phyloP scores from a whole-genome alignment of 495 filamentous ascomycete genomes.

The Talaromyces adpressus region DNA sequence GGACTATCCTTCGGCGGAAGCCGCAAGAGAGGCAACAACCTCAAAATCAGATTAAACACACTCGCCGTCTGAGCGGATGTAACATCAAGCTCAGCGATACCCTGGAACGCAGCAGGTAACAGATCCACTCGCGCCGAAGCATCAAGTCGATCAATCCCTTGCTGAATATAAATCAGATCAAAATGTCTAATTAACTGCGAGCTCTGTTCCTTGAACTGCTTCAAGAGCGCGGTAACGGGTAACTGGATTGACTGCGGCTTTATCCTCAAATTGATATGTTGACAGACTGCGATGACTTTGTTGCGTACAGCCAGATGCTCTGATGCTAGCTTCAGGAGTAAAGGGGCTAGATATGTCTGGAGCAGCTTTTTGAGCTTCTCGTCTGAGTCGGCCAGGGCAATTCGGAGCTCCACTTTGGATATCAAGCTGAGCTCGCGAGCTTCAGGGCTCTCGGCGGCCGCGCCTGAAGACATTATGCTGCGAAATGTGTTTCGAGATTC shows the following conservation, averaged over 20 bases:
- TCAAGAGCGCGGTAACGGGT: conserved; percentile 73
- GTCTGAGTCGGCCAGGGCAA: conserved; percentile 81
- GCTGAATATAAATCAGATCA: conserved; percentile 83
- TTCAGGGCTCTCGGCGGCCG: conserved; percentile 44
- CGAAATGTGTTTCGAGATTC: not conserved
- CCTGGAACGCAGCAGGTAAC: conserved; percentile 63
- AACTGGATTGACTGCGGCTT: conserved; percentile 66
- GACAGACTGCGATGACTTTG: conserved; percentile 69
- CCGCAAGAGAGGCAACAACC: conserved; percentile 61
- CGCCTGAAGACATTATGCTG: conserved; percentile 28
- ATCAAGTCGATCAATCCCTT: conserved; percentile 68
- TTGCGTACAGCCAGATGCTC: conserved; percentile 73
- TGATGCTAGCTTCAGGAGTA: conserved; percentile 79
- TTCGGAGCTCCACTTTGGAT: conserved; percentile 83
- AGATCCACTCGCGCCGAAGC: conserved; percentile 58
- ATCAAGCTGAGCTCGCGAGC: conserved; percentile 76
- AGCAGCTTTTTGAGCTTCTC: conserved; percentile 70
- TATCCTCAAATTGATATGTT: conserved; percentile 72
- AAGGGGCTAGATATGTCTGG: conserved; percentile 67
- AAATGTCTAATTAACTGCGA: conserved; percentile 74
- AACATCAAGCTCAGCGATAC: conserved; percentile 60
- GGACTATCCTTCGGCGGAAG: conserved; percentile 68
- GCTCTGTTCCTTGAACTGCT: conserved; percentile 79
- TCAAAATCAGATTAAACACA: conserved; percentile 79
- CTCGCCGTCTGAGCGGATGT: conserved; percentile 56